Evolutionary conservation across 108 stramenopile genomes (phyloP).

Genomic region (Stephanodiscus minutulus): DNA sequence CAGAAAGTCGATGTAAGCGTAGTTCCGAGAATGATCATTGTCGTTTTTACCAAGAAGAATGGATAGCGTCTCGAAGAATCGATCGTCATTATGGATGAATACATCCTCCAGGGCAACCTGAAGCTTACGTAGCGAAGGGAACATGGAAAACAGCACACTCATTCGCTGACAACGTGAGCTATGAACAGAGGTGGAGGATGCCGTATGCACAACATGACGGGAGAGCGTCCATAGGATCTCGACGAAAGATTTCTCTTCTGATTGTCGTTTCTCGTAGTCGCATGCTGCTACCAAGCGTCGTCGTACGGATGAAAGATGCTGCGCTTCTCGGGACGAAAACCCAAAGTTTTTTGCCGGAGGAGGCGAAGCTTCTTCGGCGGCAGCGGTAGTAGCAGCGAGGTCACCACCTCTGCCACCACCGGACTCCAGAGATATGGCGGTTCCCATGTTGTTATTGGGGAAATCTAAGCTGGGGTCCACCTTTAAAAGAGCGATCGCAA

Average conservation of each 20-base stretch:
- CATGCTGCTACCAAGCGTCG: constrained; percentile 5
- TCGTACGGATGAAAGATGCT: not conserved
- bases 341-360: constrained; percentile 1
- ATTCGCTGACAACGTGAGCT: constrained; percentile 26
- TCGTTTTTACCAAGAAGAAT: constrained; percentile 20
- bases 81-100: constrained; percentile 14
- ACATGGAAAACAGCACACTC: constrained; percentile 7
- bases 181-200: not conserved
- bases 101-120: constrained; percentile 10
- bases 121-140: constrained; percentile 5
- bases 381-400: not conserved
- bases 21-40: constrained; percentile 7
- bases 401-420: not conserved
- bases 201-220: constrained; percentile 1
- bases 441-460: no score
- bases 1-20: constrained; percentile 24
- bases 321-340: not conserved
- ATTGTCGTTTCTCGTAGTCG: constrained; percentile 1
- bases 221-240: not conserved
- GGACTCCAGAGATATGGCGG: not conserved
- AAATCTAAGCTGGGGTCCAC: no score
- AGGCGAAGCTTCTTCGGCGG: not conserved
- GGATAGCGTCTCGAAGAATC: constrained; percentile 25
- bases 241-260: constrained; percentile 10
- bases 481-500: no score